phyloP scores from a whole-genome alignment of 2,329 filamentous ascomycete species.

The Lasiodiplodia sp. region DNA sequence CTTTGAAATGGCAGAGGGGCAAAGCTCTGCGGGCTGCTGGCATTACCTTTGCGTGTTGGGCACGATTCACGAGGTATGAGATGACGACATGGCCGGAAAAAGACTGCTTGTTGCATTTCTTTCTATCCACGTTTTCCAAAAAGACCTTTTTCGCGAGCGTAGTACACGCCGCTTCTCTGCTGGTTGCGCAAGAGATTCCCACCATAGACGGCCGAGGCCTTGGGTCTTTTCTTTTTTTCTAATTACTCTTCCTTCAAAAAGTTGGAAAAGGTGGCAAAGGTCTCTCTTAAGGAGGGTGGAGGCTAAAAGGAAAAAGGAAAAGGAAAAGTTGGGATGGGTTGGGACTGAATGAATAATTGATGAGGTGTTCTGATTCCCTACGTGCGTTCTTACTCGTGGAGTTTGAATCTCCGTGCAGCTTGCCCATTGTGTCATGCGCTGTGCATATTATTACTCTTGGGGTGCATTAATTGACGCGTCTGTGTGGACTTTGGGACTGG shows the following conservation, averaged over 20 bases:
- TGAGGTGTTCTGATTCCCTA: background rate
- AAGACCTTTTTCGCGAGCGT: conserved; percentile 8
- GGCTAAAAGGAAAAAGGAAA: background rate
- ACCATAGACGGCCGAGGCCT: conserved; percentile 20
- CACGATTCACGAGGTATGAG: conserved; percentile 16
- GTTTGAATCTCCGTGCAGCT: background rate
- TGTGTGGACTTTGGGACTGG: no score
- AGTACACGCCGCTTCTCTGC: conserved; percentile 20
- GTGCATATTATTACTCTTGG: background rate
- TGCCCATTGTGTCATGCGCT: background rate
- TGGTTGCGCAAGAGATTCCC: conserved; percentile 9
- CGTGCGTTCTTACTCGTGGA: background rate
- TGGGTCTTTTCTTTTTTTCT: conserved; percentile 2
- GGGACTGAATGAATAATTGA: background rate
- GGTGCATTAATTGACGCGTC: background rate
- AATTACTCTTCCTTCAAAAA: background rate
- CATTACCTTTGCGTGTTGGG: conserved; percentile 14
- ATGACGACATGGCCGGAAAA: conserved; percentile 21
- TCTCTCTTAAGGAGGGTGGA: background rate
- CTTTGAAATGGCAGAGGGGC: conserved; percentile 3
- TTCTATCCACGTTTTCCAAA: background rate
- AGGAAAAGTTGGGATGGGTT: background rate
- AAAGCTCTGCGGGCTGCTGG: background rate
- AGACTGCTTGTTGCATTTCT: conserved; percentile 17
- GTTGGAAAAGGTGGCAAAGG: conserved; percentile 5